A percentile compares a stretch with the other conserved stretches of the same genome.
phyloP scores from a whole-genome alignment of 2,329 filamentous ascomycete genomes.

The Coleophoma eucalyptorum region DNA sequence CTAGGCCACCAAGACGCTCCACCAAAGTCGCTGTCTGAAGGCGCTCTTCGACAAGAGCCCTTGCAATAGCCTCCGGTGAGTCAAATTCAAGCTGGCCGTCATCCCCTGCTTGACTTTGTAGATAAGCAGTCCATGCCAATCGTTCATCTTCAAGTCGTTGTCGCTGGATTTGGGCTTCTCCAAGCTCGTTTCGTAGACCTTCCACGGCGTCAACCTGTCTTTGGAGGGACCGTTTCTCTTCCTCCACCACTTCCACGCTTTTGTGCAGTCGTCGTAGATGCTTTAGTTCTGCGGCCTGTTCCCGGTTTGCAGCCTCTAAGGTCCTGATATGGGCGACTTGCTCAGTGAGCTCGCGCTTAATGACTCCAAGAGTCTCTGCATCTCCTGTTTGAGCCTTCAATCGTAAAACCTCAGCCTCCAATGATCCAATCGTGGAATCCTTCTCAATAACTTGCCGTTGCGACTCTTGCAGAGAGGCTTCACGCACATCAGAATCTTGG shows the following conservation, averaged over 20 bases:
- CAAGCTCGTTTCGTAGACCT: constrained; percentile 69
- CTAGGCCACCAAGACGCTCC: constrained; percentile 73
- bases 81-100: constrained; percentile 71
- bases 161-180: constrained; percentile 76
- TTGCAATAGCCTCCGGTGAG: constrained; percentile 81
- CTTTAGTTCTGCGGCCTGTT: constrained; percentile 75
- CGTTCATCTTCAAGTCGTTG: constrained; percentile 88
- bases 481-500: constrained; percentile 35
- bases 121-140: constrained; percentile 79
- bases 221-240: constrained; percentile 85
- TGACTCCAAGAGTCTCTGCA: constrained; percentile 76
- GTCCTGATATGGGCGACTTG: constrained; percentile 89
- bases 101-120: constrained; percentile 63
- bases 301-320: constrained; percentile 75
- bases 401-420: constrained; percentile 80
- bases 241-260: constrained; percentile 89
- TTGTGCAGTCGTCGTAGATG: constrained; percentile 78
- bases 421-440: constrained; percentile 65
- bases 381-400: constrained; percentile 86
- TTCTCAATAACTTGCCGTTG: constrained; percentile 51
- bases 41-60: constrained; percentile 78
- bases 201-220: constrained; percentile 73
- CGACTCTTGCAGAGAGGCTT: constrained; percentile 24
- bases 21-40: constrained; percentile 76
- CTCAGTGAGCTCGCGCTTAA: constrained; percentile 84